Base-by-base conservation (phyloP, 208 protist genomes). In the Phytomonas sp. region DNA sequence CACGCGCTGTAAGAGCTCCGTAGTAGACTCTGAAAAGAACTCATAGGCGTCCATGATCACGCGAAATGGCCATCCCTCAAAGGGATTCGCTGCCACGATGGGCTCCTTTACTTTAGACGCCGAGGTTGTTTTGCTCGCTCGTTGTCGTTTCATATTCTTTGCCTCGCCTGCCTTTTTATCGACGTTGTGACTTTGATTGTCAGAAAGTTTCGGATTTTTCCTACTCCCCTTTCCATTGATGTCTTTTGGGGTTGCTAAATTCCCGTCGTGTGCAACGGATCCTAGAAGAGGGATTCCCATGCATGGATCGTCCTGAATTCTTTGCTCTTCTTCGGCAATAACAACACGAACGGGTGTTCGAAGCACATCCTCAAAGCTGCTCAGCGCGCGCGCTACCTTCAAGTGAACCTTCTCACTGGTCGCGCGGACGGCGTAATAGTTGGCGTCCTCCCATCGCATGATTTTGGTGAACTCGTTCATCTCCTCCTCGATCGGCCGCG, bases 401-500 rank as follows among this genome's bases (percentile, higher is more conserved):
- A 96, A 84, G 73, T 99, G 98, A n/a, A 97, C 96, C 84, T 98
- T 98, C 71, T 98, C 95, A 9, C 94, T 81, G 4, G 93, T 92
- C 17, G 91, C 86, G 64, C 96, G 97, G 7, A 99, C 84, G 26
- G 92, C 88, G 80, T 98, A 98, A 83, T 98, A 99, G 78, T 97
- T 97, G 67, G 93, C 84, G 71, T 96, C 91, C 73, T 97, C 90
- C 91, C 93, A 97, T 13, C 89, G 89, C 89, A 94, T 94, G 67
- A 97, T 93, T 66, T 87, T 86, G 20, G 82, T 81, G 73, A 94
- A 96, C 46, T 94, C 82, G 29, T 79, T 75, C 63, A 97, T 92
- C 73, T 97, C 91, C 60, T 94, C 83, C 80, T 95, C 89, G 28
- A 97, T 78, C 13, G 88, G 87, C 62, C 60, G 40, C 33, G 93